Evolutionary conservation across 2,329 filamentous ascomycete genomes (phyloP), one percentile per base, ranked within the genome.

Genomic region (Graphilbum ipis-grandicollis): DNA sequence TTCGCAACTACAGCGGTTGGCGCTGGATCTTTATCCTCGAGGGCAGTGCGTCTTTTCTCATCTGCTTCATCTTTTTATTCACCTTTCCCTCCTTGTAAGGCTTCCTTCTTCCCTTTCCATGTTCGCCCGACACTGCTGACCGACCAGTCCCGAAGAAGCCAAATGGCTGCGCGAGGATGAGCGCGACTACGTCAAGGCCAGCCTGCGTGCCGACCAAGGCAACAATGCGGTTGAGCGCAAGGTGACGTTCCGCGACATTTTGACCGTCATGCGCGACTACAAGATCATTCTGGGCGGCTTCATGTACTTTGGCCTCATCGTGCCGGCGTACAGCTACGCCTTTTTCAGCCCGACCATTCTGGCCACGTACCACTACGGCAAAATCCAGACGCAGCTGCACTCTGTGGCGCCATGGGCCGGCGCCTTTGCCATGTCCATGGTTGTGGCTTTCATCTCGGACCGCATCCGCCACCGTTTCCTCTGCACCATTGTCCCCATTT

Each of bases 1-100:
- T 80, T 10, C 56, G 62, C 9, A 73, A 71, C 18, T 90, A 86
- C 48, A 47, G 55, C 1, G 81, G 78, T 9, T 90, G 82, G 82
- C 63, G 80, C 37, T 86, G 79, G 78, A 79, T 85, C 44, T 86
- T 88, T 52, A 80, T 94, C 49, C 55, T 88, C 8, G 81, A 86
- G 53, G 80, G 80, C 6, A 45, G 61, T 5, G 55, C 80, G 12
- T 81, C 78, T 9, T 68, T 69, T 39, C 48, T 77, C 19, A 59
- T 77, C 33, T 68, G 71, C 30, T 50, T 79, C 37, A 46, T 68
- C 35, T 75, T 78, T 51, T 77, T 68, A 56, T 85, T 84, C 52
- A 55, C 71, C 30, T 71, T 86, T 32, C 77, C 79, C 1, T 70
- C 74, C 41, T 86, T 86, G 57, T 60, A 48, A 44, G 57, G 5